A percentile compares a stretch with the other conserved stretches of the same genome.
Conservation (phyloP, 257 asterid genomes). For the Nicotiana knightiana region DNA sequence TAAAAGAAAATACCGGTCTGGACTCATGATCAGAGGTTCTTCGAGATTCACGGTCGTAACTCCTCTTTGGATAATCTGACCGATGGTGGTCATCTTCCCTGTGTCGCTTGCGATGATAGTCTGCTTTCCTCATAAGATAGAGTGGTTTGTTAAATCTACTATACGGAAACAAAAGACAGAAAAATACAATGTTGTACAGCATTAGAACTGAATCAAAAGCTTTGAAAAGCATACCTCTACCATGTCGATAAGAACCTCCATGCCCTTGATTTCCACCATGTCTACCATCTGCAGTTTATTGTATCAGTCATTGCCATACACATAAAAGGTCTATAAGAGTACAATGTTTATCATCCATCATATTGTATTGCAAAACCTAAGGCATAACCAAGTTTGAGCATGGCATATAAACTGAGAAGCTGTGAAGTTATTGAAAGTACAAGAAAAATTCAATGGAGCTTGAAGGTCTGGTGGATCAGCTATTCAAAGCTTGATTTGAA, state of each 20-base stretch:
- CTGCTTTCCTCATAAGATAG: conserved; percentile 26
- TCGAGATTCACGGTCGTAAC: conserved; percentile 65
- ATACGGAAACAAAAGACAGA: neutral
- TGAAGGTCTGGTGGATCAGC: neutral
- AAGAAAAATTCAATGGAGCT: neutral
- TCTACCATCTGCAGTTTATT: conserved; percentile 54
- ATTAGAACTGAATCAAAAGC: neutral
- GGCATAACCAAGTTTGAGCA: neutral
- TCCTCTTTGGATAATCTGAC: conserved; percentile 62
- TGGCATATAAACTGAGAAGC: neutral
- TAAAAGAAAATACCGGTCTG: conserved; percentile 60
- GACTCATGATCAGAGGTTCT: conserved; percentile 68
- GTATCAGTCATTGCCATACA: neutral
- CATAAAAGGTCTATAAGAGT: neutral
- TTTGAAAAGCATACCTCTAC: conserved; percentile 55
- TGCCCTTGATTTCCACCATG: conserved; percentile 67
- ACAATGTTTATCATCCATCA: neutral
- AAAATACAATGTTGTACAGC: neutral
- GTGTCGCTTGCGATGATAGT: conserved; percentile 61
- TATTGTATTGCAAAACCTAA: neutral
- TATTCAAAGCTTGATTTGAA: neutral
- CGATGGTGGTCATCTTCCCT: conserved; percentile 73
- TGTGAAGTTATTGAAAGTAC: neutral
- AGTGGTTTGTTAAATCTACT: neutral
- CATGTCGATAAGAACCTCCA: conserved; percentile 69